phyloP scores from a whole-genome alignment of 176 grass and related monocot species.

The Triticum dicoccoides region DNA sequence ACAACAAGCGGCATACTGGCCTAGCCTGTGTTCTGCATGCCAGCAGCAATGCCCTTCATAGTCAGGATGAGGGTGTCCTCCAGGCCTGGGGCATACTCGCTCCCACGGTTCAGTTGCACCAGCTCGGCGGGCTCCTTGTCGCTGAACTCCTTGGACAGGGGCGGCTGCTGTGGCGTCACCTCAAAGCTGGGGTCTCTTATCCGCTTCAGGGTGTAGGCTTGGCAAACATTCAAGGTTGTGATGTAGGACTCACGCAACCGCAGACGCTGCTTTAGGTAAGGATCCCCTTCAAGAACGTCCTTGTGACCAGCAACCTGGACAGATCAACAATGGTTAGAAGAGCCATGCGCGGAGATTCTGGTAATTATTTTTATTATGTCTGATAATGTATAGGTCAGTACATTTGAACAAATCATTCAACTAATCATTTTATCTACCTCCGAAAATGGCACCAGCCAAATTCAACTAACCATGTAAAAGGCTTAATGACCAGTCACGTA shows the following conservation, averaged over 20 bases:
- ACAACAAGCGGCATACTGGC: neutral
- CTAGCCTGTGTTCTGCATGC: constrained; percentile 93
- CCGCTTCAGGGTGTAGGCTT: constrained; percentile 86
- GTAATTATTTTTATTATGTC: neutral
- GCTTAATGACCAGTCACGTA: neutral
- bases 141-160: constrained; percentile 52
- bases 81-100: constrained; percentile 78
- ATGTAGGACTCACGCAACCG: constrained; percentile 80
- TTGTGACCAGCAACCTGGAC: constrained; percentile 77
- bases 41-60: constrained; percentile 91
- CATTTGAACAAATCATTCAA: neutral
- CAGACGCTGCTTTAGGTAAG: constrained; percentile 73
- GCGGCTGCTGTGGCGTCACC: constrained; percentile 48
- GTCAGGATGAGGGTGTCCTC: constrained; percentile 90
- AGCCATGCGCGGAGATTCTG: neutral
- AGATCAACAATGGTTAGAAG: constrained; percentile 7
- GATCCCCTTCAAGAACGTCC: constrained; percentile 76
- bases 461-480: neutral
- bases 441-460: neutral
- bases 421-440: constrained; percentile 1
- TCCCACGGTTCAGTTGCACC: constrained; percentile 61
- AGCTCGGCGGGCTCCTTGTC: constrained; percentile 38
- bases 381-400: neutral
- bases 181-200: constrained; percentile 72
- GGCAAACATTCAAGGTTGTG: constrained; percentile 84